Evolutionary conservation across 805 yeast genomes (phyloP).

Genomic region (Lachancea thermotolerans): DNA sequence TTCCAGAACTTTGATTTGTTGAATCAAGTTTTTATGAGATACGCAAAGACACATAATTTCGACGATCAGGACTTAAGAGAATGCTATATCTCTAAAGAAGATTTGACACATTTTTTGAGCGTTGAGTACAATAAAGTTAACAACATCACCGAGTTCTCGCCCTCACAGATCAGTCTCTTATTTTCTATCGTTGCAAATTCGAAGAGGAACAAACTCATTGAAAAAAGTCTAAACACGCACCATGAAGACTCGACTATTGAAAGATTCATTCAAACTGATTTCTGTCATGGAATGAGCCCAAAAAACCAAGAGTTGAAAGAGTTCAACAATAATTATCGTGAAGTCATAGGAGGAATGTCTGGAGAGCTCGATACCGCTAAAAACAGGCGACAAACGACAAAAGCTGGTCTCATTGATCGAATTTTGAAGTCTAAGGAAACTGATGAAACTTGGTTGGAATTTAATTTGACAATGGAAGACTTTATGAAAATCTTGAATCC

Average conservation of each 20-base stretch:
- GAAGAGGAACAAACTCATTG: constrained; percentile 21
- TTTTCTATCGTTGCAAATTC: constrained; percentile 34
- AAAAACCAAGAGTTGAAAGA: constrained; percentile 17
- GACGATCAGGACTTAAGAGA: constrained; percentile 26
- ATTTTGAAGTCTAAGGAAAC: constrained; percentile 7
- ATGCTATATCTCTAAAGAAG: constrained; percentile 32
- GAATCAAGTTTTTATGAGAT: constrained; percentile 34
- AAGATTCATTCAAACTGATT: constrained; percentile 25
- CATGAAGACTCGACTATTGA: constrained; percentile 25
- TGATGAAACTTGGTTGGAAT: constrained; percentile 17
- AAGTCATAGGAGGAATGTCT: constrained; percentile 19
- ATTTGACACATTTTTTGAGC: constrained; percentile 31
- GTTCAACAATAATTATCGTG: constrained; percentile 26
- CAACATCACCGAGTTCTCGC: constrained; percentile 36
- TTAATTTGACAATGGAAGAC: constrained; percentile 33
- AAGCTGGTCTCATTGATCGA: constrained; percentile 16
- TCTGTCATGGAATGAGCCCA: constrained; percentile 18
- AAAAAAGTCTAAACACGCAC: constrained; percentile 17
- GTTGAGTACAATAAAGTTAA: constrained; percentile 36
- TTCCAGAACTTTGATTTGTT: constrained; percentile 36
- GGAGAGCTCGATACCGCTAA: constrained; percentile 12
- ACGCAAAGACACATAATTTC: constrained; percentile 26
- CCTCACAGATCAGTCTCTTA: constrained; percentile 35
- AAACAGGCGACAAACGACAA: constrained; percentile 3
- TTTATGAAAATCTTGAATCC: constrained; percentile 37